Percentiles rank a stretch among this genome's conserved stretches.
phyloP scores from a whole-genome alignment of 176 grass and related monocot species.

The Paspalum notatum region DNA sequence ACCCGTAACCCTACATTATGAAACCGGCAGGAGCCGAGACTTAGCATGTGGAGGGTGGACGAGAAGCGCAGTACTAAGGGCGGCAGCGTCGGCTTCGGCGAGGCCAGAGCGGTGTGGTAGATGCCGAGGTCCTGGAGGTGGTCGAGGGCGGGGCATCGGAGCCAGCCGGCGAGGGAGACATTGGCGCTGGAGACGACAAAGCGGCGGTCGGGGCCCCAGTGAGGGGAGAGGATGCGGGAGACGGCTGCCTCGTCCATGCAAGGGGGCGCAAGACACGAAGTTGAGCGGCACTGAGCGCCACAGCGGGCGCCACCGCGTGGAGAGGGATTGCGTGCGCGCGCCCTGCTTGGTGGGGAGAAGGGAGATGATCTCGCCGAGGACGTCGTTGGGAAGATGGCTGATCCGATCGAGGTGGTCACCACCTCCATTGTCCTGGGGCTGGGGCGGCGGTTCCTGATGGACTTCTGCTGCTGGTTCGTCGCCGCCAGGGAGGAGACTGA shows the following conservation, averaged over 20 bases:
- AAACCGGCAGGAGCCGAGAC: not conserved
- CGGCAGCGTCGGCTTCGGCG: not conserved
- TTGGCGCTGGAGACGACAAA: not conserved
- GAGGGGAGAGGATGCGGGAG: not conserved
- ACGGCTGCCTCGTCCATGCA: not conserved
- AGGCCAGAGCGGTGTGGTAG: not conserved
- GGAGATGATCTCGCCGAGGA: constrained; percentile 28
- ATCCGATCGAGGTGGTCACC: not conserved
- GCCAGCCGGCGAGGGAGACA: not conserved
- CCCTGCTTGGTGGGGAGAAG: constrained; percentile 1
- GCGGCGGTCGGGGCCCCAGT: constrained; percentile 12
- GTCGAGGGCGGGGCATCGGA: not conserved
- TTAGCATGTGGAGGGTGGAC: not conserved
- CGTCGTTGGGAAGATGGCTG: not conserved
- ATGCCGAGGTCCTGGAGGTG: not conserved
- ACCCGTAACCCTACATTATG: no score
- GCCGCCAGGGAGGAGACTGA: not conserved
- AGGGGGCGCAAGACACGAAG: not conserved
- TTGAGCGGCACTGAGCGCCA: constrained; percentile 6
- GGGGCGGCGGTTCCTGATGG: no score
- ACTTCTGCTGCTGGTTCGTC: no score
- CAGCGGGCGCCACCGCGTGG: constrained; percentile 21
- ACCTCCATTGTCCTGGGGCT: no score
- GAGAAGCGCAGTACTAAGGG: not conserved
- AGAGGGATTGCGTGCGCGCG: not conserved